A percentile compares a stretch with the other conserved stretches of the same genome.
Evolutionary conservation across 345 rosid species (phyloP).

Genomic region (Streptanthus diversifolius): DNA sequence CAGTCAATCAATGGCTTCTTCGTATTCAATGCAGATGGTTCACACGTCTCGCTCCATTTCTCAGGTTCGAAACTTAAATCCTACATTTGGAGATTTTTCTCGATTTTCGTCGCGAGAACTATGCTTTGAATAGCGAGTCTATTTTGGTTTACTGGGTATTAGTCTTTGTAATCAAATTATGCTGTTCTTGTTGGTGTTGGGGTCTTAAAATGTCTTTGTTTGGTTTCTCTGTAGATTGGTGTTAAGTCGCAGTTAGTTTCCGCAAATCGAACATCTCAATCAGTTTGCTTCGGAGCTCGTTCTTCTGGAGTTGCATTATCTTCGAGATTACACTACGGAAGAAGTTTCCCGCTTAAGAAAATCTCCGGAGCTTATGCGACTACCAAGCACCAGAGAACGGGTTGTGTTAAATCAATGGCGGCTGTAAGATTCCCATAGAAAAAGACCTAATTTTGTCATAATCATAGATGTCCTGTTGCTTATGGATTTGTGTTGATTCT

Average conservation of each 20-base stretch:
- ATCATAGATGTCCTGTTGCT: neutral
- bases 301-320: slow-evolving; percentile 38
- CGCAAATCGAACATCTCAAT: slow-evolving; percentile 15
- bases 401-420: slow-evolving; percentile 48
- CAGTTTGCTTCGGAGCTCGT: slow-evolving; percentile 31
- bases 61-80: slow-evolving; percentile 39
- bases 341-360: slow-evolving; percentile 37
- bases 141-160: neutral
- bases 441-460: neutral
- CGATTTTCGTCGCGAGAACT: neutral
- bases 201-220: neutral
- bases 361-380: slow-evolving; percentile 38
- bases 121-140: slow-evolving; percentile 2
- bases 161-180: neutral
- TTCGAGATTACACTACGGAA: slow-evolving; percentile 49
- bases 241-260: slow-evolving; percentile 33
- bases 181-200: neutral
- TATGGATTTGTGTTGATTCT: neutral
- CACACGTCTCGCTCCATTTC: slow-evolving; percentile 39
- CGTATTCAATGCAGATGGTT: slow-evolving; percentile 48
- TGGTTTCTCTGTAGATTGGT: slow-evolving; percentile 33
- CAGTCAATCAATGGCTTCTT: slow-evolving; percentile 48
- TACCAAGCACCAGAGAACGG: slow-evolving; percentile 40
- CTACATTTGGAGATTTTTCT: neutral
- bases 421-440: slow-evolving; percentile 35